These are phyloP conservation scores for Aureobasidium musti DNA, from an alignment of 2,329 filamentous ascomycete species.

Conservation along the genomic window DNA sequence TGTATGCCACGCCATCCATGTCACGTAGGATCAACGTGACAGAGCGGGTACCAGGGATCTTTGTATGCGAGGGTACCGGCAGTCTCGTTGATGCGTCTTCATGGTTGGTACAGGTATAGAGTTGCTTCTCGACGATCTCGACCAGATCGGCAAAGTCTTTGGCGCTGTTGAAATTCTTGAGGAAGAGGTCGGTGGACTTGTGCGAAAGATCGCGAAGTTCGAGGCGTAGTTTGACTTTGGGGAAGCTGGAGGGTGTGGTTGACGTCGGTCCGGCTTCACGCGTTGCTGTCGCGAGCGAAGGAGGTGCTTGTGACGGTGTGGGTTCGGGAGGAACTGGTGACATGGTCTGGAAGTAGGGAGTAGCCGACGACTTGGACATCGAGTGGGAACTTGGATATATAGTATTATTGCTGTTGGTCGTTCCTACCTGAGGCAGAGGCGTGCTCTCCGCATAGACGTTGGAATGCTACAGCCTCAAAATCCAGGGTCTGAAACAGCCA, in stretches of 20 bases:
- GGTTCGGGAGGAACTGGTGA: constrained; percentile 31
- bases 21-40: constrained; percentile 78
- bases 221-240: constrained; percentile 51
- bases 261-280: constrained; percentile 24
- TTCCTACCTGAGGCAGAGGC: neutral
- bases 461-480: neutral
- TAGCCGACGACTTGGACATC: constrained; percentile 15
- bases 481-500: neutral
- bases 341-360: constrained; percentile 33
- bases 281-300: constrained; percentile 3
- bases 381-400: neutral
- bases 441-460: constrained; percentile 2
- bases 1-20: constrained; percentile 87
- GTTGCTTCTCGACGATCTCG: constrained; percentile 65
- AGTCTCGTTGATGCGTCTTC: neutral
- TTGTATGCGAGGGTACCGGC: constrained; percentile 27
- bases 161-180: constrained; percentile 64
- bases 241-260: constrained; percentile 38
- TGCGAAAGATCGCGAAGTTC: constrained; percentile 54
- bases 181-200: constrained; percentile 66
- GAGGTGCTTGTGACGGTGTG: constrained; percentile 29
- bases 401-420: neutral
- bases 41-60: constrained; percentile 69
- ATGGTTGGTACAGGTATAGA: constrained; percentile 59
- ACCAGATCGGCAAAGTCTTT: constrained; percentile 64